Evolutionary conservation across 352 stramenopile genomes (phyloP), one percentile per base, ranked within the genome.

Genomic region (Globisporangium carolinianum): DNA sequence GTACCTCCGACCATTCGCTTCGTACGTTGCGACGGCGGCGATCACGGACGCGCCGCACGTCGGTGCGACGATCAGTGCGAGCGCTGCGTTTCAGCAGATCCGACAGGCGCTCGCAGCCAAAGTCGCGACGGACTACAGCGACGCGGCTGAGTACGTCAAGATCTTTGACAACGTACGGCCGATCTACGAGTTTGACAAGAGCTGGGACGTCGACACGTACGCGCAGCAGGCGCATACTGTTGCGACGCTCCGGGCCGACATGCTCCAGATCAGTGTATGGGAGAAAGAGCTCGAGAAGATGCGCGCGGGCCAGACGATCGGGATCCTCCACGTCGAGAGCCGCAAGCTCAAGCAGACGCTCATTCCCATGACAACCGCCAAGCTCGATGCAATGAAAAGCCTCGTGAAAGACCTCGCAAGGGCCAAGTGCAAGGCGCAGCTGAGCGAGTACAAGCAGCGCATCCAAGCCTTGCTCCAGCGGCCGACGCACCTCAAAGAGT

Each of bases 271-370:
- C 36, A 85, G 75, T 32, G 87, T 73, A 35, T 98, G 94, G 93
- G 79, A 96, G 51, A 97, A 97, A 61, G 91, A 98, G 63, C 79
- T 98, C 14, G 89, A 97, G 57, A 97, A 97, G 53, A 97, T 98
- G 89, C 76, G 87, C 24, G 86, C 83, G 1, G 87, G 90, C 3
- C 87, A 97, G 55, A 92, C 87, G 3, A 95, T 96, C 50, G 94
- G 94, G 1, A 97, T 96, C 37, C 62, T 98, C 6, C 82, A 96
- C 57, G 90, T 98, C 5, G 94, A 98, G 61, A 95, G 81, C 48
- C 74, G 91, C 6, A 96, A 97, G 60, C 86, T 98, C 14, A 97
- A 98, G 66, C 78, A 96, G 51, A 92, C 79, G 47, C 65, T 98
- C 45, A 93, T 94, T n/a, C 92, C 91, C 0, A 96, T 97, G 73